A percentile compares a stretch with the other conserved stretches of the same genome.
Conservation (phyloP, 2,329 filamentous ascomycete genomes). For the Beauveria bassiana region DNA sequence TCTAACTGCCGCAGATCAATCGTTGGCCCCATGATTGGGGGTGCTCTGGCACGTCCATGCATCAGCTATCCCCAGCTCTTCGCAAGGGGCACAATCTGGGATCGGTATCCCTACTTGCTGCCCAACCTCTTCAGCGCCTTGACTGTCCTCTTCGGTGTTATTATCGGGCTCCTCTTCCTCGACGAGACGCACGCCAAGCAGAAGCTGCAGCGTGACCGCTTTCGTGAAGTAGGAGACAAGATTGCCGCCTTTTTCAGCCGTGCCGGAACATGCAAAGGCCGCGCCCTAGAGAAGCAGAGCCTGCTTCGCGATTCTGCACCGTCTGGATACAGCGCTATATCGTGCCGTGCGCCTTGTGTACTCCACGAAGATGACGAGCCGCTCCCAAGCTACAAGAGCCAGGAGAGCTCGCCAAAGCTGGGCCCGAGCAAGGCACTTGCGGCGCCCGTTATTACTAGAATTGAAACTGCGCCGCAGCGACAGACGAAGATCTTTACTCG, state of each 20-base stretch:
- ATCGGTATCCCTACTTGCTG: conserved; percentile 79
- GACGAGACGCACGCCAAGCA: conserved; percentile 88
- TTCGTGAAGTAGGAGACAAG: conserved; percentile 68
- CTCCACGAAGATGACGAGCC: conserved; percentile 42
- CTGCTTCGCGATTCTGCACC: conserved; percentile 55
- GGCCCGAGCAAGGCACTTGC: conserved; percentile 21
- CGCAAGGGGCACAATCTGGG: conserved; percentile 66
- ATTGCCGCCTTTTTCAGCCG: conserved; percentile 42
- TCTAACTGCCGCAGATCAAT: conserved; percentile 57
- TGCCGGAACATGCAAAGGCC: conserved; percentile 24
- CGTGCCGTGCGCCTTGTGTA: not conserved
- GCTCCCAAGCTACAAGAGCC: conserved; percentile 61
- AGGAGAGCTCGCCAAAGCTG: conserved; percentile 46
- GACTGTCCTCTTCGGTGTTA: conserved; percentile 68
- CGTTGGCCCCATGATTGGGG: conserved; percentile 84
- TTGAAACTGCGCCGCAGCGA: conserved; percentile 10
- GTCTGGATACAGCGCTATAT: conserved; percentile 53
- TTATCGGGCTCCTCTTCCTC: conserved; percentile 75
- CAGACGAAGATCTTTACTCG: conserved; percentile 62
- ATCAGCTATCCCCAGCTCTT: conserved; percentile 73
- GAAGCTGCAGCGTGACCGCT: conserved; percentile 67
- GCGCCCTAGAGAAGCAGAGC: conserved; percentile 50
- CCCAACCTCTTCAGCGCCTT: conserved; percentile 84
- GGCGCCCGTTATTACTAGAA: conserved; percentile 15
- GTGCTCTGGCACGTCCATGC: conserved; percentile 80